phyloP scores from a whole-genome alignment of 2,329 filamentous ascomycete genomes.

The Byssothecium circinans region DNA sequence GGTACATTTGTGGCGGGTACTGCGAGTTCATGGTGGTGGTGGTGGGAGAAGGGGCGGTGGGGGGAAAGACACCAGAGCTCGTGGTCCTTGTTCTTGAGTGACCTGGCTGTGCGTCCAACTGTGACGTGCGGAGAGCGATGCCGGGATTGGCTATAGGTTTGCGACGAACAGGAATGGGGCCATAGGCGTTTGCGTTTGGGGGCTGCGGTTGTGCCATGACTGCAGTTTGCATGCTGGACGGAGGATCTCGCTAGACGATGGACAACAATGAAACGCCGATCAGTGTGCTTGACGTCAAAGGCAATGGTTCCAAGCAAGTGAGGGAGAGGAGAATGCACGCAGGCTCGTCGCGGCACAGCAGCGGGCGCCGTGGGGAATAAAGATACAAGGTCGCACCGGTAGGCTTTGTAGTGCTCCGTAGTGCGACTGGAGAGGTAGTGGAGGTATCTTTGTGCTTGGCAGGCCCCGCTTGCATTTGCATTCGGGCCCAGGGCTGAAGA shows the following conservation, averaged over 20 bases:
- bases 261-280: conserved; percentile 29
- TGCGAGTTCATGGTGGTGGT: conserved; percentile 37
- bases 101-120: conserved; percentile 25
- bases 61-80: conserved; percentile 41
- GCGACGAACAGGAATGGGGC: conserved; percentile 33
- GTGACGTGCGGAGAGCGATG: conserved; percentile 32
- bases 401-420: conserved; percentile 6
- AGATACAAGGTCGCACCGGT: not conserved
- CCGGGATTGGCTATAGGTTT: conserved; percentile 40
- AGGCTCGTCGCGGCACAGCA: conserved; percentile 2
- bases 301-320: conserved; percentile 19
- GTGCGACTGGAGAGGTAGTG: conserved; percentile 3
- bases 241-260: conserved; percentile 9
- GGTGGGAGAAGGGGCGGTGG: conserved; percentile 22
- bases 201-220: conserved; percentile 27
- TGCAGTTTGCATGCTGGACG: conserved; percentile 29
- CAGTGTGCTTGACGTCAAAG: conserved; percentile 29
- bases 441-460: conserved; percentile 18
- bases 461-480: conserved; percentile 27
- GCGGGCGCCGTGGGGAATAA: conserved; percentile 11
- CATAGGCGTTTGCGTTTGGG: conserved; percentile 26
- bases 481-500: too few relatives aligned
- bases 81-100: conserved; percentile 44
- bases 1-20: conserved; percentile 35
- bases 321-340: conserved; percentile 8